These are phyloP conservation scores for Pilobolus umbonatus DNA, from an alignment of 192 early-diverging fungal genomes.

Conservation along the genomic window DNA sequence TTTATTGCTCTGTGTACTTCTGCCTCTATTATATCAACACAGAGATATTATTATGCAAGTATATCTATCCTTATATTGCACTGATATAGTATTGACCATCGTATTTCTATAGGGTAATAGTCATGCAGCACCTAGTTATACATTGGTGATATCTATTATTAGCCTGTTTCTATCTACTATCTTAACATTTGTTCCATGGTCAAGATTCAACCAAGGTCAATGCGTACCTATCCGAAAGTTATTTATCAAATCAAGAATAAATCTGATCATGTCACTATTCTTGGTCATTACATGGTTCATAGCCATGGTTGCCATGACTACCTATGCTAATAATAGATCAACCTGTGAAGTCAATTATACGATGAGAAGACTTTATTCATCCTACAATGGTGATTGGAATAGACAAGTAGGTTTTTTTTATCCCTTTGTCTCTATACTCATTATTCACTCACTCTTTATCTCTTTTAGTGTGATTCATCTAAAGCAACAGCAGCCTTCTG, in stretches of 20 bases:
- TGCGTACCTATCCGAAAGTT: neutral
- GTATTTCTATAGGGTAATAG: neutral
- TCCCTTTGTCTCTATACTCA: neutral
- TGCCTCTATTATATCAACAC: neutral
- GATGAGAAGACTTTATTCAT: neutral
- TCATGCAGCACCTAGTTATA: neutral
- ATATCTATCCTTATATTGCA: neutral
- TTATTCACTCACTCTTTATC: neutral
- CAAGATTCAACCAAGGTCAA: neutral
- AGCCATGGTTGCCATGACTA: neutral
- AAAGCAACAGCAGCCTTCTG: constrained; percentile 7
- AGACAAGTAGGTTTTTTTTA: neutral
- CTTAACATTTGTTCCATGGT: neutral
- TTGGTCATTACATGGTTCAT: constrained; percentile 3
- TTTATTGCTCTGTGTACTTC: neutral
- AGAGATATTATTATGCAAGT: constrained; percentile 1
- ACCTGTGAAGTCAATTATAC: neutral
- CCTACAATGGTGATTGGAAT: neutral
- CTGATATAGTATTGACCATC: neutral
- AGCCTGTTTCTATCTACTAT: neutral
- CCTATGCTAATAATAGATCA: neutral
- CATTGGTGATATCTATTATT: neutral
- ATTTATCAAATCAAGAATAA: neutral
- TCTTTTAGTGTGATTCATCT: constrained; percentile 4
- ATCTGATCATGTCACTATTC: neutral